phyloP scores from a whole-genome alignment of 768 basidiomycete genomes.

The Pleurotus sapidus region DNA sequence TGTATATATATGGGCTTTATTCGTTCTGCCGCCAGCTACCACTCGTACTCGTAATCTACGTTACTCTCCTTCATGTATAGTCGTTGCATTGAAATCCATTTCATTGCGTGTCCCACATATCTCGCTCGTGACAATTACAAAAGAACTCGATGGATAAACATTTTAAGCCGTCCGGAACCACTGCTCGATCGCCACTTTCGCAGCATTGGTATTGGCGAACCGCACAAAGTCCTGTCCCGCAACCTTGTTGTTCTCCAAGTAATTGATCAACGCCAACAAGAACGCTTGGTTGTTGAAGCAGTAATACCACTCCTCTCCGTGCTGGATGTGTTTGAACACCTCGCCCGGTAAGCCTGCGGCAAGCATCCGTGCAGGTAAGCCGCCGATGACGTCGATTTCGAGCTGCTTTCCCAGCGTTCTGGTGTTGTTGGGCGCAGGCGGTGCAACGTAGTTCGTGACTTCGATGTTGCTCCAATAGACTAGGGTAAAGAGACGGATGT shows the following conservation, averaged over 20 bases:
- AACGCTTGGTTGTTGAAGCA: neutral
- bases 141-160: too few species aligned
- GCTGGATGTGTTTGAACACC: neutral
- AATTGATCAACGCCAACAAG: neutral
- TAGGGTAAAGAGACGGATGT: neutral
- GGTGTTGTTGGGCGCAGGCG: neutral
- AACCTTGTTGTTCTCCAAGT: neutral
- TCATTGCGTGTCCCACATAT: too few species aligned
- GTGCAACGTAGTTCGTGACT: neutral
- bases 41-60: too few species aligned
- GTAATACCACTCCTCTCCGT: neutral
- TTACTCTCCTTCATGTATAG: too few species aligned
- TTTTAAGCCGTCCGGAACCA: neutral
- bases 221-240: neutral
- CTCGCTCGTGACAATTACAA: too few species aligned
- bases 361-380: neutral
- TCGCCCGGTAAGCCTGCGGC: neutral
- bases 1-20: too few species aligned
- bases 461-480: neutral
- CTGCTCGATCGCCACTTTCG: neutral
- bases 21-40: too few species aligned
- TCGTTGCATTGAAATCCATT: too few species aligned
- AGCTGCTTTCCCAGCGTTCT: neutral
- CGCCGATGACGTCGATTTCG: neutral
- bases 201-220: neutral